A percentile compares a stretch with the other conserved stretches of the same genome.
Evolutionary conservation across 305 asterid species (phyloP).

Genomic region (Fraxinus latifolia): DNA sequence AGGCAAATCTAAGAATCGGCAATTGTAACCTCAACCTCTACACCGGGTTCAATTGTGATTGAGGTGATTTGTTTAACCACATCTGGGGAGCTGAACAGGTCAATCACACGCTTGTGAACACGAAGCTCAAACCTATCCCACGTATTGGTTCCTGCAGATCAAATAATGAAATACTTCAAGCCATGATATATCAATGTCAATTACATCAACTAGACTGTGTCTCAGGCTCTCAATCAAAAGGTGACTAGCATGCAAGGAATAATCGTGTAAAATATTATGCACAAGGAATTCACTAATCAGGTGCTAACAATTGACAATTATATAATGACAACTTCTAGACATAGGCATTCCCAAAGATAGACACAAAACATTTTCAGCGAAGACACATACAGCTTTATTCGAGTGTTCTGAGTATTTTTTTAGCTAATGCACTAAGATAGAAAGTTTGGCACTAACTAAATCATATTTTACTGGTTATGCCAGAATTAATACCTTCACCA

Average conservation of each 20-base stretch:
- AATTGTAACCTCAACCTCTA: conserved; percentile 90
- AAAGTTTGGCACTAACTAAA: not conserved
- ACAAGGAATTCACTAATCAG: not conserved
- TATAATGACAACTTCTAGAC: not conserved
- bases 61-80: conserved; percentile 90
- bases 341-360: not conserved
- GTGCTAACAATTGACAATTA: not conserved
- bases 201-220: not conserved
- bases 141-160: conserved; percentile 64
- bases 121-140: conserved; percentile 83
- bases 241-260: not conserved
- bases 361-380: not conserved
- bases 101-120: conserved; percentile 88
- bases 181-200: not conserved
- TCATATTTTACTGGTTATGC: not conserved
- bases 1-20: conserved; percentile 58
- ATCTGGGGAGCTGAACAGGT: conserved; percentile 86
- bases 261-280: not conserved
- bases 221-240: not conserved
- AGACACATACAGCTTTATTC: not conserved
- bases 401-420: not conserved
- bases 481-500: conserved; percentile 65
- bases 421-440: not conserved
- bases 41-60: conserved; percentile 91
- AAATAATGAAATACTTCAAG: not conserved